phyloP scores from a whole-genome alignment of 202 grass and related monocot species.

The Musa balbisiana region DNA sequence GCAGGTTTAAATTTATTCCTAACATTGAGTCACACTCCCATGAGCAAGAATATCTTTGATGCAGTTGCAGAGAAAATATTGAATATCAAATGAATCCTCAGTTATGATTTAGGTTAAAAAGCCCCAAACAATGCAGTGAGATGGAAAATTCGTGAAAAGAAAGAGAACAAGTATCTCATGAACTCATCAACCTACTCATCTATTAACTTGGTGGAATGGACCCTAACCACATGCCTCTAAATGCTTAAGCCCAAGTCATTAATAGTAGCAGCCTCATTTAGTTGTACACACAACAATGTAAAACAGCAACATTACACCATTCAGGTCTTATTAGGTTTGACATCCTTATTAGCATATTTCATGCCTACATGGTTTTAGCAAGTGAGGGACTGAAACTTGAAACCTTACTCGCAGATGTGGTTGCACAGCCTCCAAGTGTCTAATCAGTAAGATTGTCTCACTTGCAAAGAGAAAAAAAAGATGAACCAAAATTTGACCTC shows the following conservation, averaged over 20 bases:
- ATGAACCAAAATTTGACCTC: too few species aligned
- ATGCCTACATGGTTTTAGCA: too few species aligned
- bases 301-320: neutral
- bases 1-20: neutral
- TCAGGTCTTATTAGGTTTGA: too few species aligned
- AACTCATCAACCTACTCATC: neutral
- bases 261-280: neutral
- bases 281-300: neutral
- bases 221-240: neutral
- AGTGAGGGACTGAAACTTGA: too few species aligned
- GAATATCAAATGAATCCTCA: neutral
- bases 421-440: too few species aligned
- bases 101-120: neutral
- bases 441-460: too few species aligned
- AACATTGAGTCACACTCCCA: too few species aligned
- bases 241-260: neutral
- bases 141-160: neutral
- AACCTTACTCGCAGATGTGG: too few species aligned
- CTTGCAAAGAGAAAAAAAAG: too few species aligned
- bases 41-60: neutral
- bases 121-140: neutral
- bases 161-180: neutral
- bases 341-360: too few species aligned
- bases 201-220: neutral
- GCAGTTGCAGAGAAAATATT: too few species aligned